A percentile compares a stretch with the other conserved stretches of the same genome.
These are phyloP conservation scores for Ostreobium quekettii DNA, from an alignment of 139 green algal species.

Conservation along the genomic window DNA sequence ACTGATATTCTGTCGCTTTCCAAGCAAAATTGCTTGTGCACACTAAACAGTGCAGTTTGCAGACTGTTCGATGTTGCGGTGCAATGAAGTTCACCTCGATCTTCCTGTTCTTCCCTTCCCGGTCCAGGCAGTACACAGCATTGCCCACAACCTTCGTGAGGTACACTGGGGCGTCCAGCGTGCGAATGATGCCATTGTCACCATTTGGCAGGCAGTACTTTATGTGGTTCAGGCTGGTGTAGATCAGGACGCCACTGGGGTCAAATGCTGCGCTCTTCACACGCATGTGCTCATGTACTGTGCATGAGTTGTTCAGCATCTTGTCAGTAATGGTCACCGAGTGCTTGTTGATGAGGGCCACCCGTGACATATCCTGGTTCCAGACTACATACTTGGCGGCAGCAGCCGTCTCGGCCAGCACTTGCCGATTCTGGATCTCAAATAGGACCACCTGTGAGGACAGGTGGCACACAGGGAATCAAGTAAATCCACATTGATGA, in stretches of 20 bases:
- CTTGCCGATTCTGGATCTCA: constrained; percentile 91
- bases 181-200: constrained; percentile 95
- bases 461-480: too few species aligned
- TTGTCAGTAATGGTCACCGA: constrained; percentile 93
- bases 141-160: constrained; percentile 63
- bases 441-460: constrained; percentile 76
- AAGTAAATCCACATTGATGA: too few species aligned
- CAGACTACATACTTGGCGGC: constrained; percentile 97
- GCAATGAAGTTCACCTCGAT: constrained; percentile 74
- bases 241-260: constrained; percentile 91
- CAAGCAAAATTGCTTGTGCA: neutral
- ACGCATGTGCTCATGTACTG: constrained; percentile 96
- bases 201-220: constrained; percentile 99
- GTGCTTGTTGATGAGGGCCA: constrained; percentile 96
- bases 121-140: constrained; percentile 85
- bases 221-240: constrained; percentile 99
- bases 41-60: too few species aligned
- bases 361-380: constrained; percentile 83
- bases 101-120: constrained; percentile 84
- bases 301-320: constrained; percentile 75
- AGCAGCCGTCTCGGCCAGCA: constrained; percentile 77
- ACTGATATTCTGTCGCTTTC: too few species aligned
- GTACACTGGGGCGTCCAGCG: constrained; percentile 93
- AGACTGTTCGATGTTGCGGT: too few species aligned
- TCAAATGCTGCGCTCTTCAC: constrained; percentile 96